These are phyloP conservation scores for Tulasnella calospora DNA, from an alignment of 768 basidiomycete species.

Conservation along the genomic window DNA sequence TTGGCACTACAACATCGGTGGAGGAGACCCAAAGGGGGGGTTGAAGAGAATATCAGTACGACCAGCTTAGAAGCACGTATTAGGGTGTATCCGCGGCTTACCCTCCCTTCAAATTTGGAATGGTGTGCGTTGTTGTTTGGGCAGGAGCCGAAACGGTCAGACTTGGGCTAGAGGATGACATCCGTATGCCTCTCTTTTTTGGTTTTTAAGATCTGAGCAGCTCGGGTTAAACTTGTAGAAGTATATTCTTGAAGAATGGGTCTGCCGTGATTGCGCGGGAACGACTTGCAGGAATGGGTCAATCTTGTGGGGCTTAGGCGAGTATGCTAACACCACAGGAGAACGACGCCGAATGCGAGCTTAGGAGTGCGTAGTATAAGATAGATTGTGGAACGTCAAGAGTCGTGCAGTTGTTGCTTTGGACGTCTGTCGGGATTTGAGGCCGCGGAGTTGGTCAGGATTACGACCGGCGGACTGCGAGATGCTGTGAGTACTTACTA, in stretches of 20 bases:
- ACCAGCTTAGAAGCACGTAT: not conserved
- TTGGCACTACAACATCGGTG: not conserved
- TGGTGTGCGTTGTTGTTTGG: conserved; percentile 7
- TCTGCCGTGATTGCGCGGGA: not conserved
- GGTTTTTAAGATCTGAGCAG: not conserved
- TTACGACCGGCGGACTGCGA: not conserved
- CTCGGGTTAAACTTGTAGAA: not conserved
- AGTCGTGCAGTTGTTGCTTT: not conserved
- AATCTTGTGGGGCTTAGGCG: not conserved
- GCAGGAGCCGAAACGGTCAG: conserved; percentile 9
- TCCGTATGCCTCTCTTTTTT: not conserved
- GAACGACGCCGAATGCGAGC: not conserved
- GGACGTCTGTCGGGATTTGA: not conserved
- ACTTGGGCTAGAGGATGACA: conserved; percentile 3
- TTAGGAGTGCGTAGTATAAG: not conserved
- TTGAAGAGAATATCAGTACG: not conserved
- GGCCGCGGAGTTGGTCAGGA: not conserved
- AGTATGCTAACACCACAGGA: not conserved
- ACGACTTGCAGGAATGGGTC: not conserved
- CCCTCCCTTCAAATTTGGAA: conserved; percentile 25
- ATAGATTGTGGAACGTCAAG: not conserved
- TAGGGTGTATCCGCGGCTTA: not conserved
- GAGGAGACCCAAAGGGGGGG: not conserved
- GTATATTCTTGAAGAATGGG: not conserved
- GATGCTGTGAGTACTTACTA: not conserved